phyloP scores from a whole-genome alignment of 441 rosid species.

The Populus hybrid region DNA sequence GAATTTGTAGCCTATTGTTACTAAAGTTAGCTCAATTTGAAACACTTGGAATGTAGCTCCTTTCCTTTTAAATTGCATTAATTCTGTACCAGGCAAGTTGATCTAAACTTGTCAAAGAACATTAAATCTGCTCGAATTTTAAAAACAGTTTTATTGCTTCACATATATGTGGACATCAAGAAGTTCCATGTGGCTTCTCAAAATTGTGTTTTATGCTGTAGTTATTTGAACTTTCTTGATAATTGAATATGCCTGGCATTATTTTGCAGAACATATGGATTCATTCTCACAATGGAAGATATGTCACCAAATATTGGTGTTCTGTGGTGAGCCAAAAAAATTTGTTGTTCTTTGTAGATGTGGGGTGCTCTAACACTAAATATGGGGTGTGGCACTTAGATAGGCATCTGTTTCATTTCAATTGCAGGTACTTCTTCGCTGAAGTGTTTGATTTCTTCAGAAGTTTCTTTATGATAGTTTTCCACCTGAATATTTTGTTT shows the following conservation, averaged over 20 bases:
- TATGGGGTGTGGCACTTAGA: slow-evolving; percentile 1
- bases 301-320: slow-evolving; percentile 95
- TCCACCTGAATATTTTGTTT: slow-evolving; percentile 76
- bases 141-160: background rate
- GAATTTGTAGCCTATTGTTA: background rate
- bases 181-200: slow-evolving; percentile 2
- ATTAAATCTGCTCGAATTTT: background rate
- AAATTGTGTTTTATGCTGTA: background rate
- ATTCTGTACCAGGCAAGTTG: background rate
- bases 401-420: slow-evolving; percentile 19
- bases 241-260: slow-evolving; percentile 2
- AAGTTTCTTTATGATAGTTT: slow-evolving; percentile 87
- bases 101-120: background rate
- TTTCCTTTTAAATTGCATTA: background rate
- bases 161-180: background rate
- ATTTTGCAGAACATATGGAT: slow-evolving; percentile 80
- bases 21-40: background rate
- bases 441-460: slow-evolving; percentile 95
- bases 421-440: slow-evolving; percentile 94
- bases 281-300: slow-evolving; percentile 93
- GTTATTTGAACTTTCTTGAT: slow-evolving; percentile 10
- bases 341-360: slow-evolving; percentile 1
- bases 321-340: slow-evolving; percentile 56
- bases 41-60: background rate
- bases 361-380: slow-evolving; percentile 10